Evolutionary conservation across 495 filamentous ascomycete species (phyloP).

Genomic region (Cairneyella variabilis): DNA sequence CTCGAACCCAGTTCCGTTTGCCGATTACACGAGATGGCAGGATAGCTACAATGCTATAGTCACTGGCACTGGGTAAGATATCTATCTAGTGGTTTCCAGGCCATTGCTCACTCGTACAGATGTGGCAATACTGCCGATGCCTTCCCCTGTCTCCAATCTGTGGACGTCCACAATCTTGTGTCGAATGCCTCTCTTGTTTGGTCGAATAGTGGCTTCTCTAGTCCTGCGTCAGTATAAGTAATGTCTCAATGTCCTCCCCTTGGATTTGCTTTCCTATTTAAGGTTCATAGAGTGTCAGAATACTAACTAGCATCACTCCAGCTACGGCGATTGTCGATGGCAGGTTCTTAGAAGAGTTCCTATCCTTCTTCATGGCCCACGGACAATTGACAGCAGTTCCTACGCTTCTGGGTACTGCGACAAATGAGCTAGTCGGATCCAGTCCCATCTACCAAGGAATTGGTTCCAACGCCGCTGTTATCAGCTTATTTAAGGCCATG

Average conservation of each 20-base stretch:
- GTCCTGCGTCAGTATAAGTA: background rate
- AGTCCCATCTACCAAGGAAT: background rate
- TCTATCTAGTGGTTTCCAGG: background rate
- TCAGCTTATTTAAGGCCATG: background rate
- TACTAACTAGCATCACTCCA: background rate
- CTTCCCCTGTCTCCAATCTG: slow-evolving; percentile 4
- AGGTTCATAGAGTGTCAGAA: background rate
- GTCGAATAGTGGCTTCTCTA: background rate
- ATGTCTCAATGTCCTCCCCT: too few species aligned
- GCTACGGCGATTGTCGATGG: slow-evolving; percentile 9
- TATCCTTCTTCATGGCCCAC: background rate
- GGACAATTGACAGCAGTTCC: slow-evolving; percentile 39
- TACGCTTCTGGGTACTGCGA: slow-evolving; percentile 53
- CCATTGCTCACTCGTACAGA: background rate
- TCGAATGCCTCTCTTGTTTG: background rate
- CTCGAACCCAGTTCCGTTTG: background rate
- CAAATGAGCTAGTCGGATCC: slow-evolving; percentile 42
- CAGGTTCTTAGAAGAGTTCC: background rate
- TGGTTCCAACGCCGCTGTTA: background rate
- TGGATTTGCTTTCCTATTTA: background rate
- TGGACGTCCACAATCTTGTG: background rate
- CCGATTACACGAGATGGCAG: slow-evolving; percentile 4
- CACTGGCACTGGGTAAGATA: background rate
- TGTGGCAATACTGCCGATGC: background rate
- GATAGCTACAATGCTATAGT: background rate